Evolutionary conservation across 768 basidiomycete genomes (phyloP), one percentile per base, ranked within the genome.

Genomic region (Guyanaporus albipodus): DNA sequence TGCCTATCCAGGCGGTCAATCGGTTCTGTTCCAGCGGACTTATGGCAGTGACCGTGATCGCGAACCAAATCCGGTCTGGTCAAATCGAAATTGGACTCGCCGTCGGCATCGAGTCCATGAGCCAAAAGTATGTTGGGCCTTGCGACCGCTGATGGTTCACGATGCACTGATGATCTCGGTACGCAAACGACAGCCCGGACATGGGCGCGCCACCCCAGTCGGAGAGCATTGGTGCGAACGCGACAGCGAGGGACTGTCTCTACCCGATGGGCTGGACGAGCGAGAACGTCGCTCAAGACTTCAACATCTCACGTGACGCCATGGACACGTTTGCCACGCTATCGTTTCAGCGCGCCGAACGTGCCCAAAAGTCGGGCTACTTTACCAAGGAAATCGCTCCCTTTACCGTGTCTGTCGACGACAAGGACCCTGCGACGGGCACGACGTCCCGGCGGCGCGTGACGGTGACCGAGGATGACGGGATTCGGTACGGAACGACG

Each of bases 241-340:
- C 71, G 10, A 69, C 79, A 4, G 78, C 87, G 3, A 73, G 64
- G 22, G 86, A 87, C 53, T 83, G 82, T 49, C 60, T 70, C 18
- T 70, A 80, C 60, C 85, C 85, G 26, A 92, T 91, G 90, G 89
- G 89, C 7, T 91, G 90, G 90, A 90, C 89, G 6, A 84, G 83
- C 54, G 89, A 92, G 67, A 92, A 90, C 52, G 86, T 92, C 26
- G 89, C 89, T 0, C 66, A 68, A 26, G 86, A 91, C 34, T 91
- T 80, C 64, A 66, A 77, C 48, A 70, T 92, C 48, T 76, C 83
- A 38, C 76, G 89, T 28, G 79, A 86, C 41, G 78, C 83, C 46
- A 87, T 89, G 73, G 89, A 92, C 59, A 72, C 70, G 28, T 83
- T 80, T 58, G 83, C 89, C 2, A 85, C 88, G 2, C 59, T 68